A percentile compares a stretch with the other conserved stretches of the same genome.
Conservation (phyloP, 2,329 filamentous ascomycete genomes). For the Sporothrix luriei region DNA sequence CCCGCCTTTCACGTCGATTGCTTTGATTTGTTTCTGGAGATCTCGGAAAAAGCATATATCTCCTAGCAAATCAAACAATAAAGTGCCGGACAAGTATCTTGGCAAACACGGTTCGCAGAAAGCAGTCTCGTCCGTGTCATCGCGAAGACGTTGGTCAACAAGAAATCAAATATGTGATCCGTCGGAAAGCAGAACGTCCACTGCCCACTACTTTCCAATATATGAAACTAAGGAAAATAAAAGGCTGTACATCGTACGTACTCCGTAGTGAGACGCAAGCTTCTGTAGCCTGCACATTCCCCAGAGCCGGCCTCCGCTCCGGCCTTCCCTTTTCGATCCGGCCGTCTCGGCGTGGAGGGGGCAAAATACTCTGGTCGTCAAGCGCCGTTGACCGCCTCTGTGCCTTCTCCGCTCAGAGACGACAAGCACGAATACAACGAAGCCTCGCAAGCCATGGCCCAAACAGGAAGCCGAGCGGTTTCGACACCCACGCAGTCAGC, state of each 20-base stretch:
- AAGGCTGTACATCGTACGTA: too few species aligned
- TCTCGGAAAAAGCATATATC: slow-evolving; percentile 10
- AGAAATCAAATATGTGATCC: not conserved
- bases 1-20: not conserved
- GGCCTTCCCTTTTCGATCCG: not conserved
- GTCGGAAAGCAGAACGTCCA: not conserved
- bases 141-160: too few species aligned
- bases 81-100: slow-evolving; percentile 1
- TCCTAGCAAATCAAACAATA: not conserved
- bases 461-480: slow-evolving; percentile 12
- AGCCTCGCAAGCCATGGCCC: not conserved
- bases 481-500: not conserved
- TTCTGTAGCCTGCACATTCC: not conserved
- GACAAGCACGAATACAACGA: not conserved
- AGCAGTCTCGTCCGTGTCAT: not conserved
- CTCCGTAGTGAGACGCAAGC: not conserved
- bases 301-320: slow-evolving; percentile 3
- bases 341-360: not conserved
- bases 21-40: slow-evolving; percentile 5
- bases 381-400: not conserved
- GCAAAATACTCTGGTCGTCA: not conserved
- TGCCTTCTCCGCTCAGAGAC: not conserved
- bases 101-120: not conserved
- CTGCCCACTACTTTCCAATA: not conserved
- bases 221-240: too few species aligned